A percentile compares a stretch with the other conserved stretches of the same genome.
phyloP scores from a whole-genome alignment of 2,329 filamentous ascomycete species.

The Verticillium tricorpus region DNA sequence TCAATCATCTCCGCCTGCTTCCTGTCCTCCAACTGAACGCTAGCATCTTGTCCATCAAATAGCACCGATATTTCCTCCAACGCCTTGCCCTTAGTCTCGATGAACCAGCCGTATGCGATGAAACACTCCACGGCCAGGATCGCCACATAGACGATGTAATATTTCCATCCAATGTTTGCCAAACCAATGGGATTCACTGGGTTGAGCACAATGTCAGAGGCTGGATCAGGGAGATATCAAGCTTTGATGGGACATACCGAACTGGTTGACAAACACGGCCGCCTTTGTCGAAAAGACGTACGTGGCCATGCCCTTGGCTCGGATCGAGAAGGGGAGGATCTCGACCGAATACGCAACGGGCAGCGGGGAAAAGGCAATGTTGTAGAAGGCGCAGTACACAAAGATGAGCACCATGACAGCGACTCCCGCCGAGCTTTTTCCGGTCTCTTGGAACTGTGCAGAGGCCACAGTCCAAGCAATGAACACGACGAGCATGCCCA shows the following conservation, averaged over 20 bases:
- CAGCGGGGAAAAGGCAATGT: conserved; percentile 13
- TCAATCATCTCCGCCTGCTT: neutral
- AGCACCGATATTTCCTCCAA: conserved; percentile 1
- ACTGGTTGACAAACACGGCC: conserved; percentile 4
- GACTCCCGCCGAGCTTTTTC: conserved; percentile 12
- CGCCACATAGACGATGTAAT: conserved; percentile 11
- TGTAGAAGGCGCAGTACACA: conserved; percentile 26
- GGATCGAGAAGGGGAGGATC: conserved; percentile 22
- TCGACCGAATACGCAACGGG: conserved; percentile 19
- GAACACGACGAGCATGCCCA: conserved; percentile 12
- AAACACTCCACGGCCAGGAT: conserved; percentile 11
- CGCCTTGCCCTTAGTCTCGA: conserved; percentile 9
- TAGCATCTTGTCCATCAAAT: conserved; percentile 2
- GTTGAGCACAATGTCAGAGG: neutral
- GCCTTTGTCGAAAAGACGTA: conserved; percentile 13
- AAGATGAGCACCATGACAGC: conserved; percentile 27
- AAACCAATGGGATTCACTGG: conserved; percentile 17
- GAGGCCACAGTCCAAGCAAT: conserved; percentile 13
- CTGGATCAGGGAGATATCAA: neutral
- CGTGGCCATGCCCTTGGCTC: conserved; percentile 28
- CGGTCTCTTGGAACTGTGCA: conserved; percentile 4
- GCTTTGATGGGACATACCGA: neutral
- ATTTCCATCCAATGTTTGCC: conserved; percentile 19
- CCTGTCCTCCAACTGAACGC: neutral
- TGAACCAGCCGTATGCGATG: conserved; percentile 1